Percentiles rank a stretch among this genome's conserved stretches.
Conservation (phyloP, 139 green algal species). For the Trebouxia sp. region DNA sequence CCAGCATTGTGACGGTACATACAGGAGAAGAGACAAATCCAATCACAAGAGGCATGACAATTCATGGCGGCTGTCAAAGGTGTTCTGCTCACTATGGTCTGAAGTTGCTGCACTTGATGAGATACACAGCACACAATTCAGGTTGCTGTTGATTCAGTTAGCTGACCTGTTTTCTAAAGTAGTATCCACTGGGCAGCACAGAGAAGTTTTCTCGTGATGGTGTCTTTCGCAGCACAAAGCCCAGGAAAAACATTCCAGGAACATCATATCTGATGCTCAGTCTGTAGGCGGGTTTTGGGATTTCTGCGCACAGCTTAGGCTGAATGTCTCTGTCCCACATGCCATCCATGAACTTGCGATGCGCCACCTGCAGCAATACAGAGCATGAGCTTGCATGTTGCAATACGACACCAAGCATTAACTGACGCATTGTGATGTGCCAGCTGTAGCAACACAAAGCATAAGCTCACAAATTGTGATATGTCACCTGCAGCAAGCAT, state of each 20-base stretch:
- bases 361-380: neutral
- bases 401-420: neutral
- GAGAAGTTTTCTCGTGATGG: conserved; percentile 55
- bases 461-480: no score
- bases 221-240: conserved; percentile 28
- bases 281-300: conserved; percentile 35
- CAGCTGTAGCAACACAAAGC: neutral
- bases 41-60: no score
- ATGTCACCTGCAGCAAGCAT: no score
- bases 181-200: conserved; percentile 47
- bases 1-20: no score
- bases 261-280: conserved; percentile 35
- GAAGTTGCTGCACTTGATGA: no score
- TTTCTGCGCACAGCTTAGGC: conserved; percentile 32
- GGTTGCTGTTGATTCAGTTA: no score
- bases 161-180: conserved; percentile 38
- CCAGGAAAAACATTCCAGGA: conserved; percentile 50
- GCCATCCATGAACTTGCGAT: conserved; percentile 55
- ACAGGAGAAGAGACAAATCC: no score
- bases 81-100: no score
- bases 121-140: no score
- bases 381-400: no score
- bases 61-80: no score
- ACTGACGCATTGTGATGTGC: neutral
- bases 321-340: conserved; percentile 30